These are phyloP conservation scores for Tricholoma terreum DNA, from an alignment of 768 basidiomycete genomes.

Conservation along the genomic window DNA sequence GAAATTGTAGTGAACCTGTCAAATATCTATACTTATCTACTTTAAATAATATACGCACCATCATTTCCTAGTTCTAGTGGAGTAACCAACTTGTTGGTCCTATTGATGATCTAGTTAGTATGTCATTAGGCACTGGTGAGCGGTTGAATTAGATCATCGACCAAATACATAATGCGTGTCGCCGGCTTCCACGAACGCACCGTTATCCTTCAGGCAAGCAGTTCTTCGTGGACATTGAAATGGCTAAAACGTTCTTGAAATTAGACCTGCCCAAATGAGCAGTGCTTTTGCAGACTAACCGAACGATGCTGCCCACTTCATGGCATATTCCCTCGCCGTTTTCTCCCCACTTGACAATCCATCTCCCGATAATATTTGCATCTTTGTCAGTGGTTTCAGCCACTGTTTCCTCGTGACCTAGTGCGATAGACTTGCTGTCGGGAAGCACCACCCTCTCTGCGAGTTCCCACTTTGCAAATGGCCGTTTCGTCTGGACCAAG, in stretches of 20 bases:
- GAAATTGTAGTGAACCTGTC: neutral
- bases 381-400: constrained; percentile 67
- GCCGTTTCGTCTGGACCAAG: constrained; percentile 59
- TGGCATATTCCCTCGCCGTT: constrained; percentile 62
- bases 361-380: constrained; percentile 65
- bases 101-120: neutral
- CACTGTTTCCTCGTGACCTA: constrained; percentile 69
- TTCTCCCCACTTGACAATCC: constrained; percentile 76
- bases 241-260: constrained; percentile 24
- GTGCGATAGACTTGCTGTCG: constrained; percentile 29
- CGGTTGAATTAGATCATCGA: too few species aligned
- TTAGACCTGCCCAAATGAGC: neutral
- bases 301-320: constrained; percentile 57
- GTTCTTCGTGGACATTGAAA: constrained; percentile 49
- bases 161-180: too few species aligned
- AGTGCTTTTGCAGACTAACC: constrained; percentile 42
- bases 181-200: neutral
- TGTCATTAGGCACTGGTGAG: neutral
- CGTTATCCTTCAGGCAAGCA: constrained; percentile 22
- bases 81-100: neutral
- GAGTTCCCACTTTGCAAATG: constrained; percentile 82
- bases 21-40: neutral
- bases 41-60: neutral
- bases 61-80: neutral
- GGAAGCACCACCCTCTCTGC: constrained; percentile 51